Base-by-base conservation (phyloP, 2,329 filamentous ascomycete species). In the Stemphylium vesicarium region DNA sequence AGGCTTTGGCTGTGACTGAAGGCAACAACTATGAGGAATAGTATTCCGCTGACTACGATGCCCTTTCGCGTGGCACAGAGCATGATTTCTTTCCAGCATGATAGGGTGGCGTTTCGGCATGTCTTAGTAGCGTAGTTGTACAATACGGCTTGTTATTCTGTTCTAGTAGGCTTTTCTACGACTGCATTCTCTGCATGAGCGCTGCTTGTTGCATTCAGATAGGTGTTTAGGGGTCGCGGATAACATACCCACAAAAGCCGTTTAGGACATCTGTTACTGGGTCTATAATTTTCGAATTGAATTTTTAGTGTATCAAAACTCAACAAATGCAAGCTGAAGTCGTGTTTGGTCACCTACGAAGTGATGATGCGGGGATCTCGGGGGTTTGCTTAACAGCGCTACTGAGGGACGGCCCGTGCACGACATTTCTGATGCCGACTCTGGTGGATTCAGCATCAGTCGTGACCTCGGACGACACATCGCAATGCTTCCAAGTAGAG, bases 401-500 rank as follows among this genome's bases (percentile, higher is more conserved):
- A 48, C 39, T 18, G 40, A 29, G 35, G 3, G 36, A 29, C 15
- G 31, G 54, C 16, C 54, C 50, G 54, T 54, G 70, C 67, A 18
- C 52, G 52, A 41, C 41, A 44, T 41, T 53, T 64, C 50, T 64
- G 59, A 66, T 64, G 60, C 57, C 62, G 57, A 45, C 45, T 41
- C 51, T 50, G 37, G 38, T 32, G 36, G 20, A 16, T 29, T 43
- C 10, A 60, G 56, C 57, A 56, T 38, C 52, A 36, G 20, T 41
- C 42, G 57, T 29, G 59, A 51, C 59, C 58, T 60, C 56, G 64
- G 66, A 70, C 66, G 65, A 65, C 70, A 69, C 55, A 62, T 61
- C 62, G 73, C 68, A 53, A 81, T 81, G 79, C 75, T 81, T 72
- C 77, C 78, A 63, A 80, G 78, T 69, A 78, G 79, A 77, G 79